A percentile compares a stretch with the other conserved stretches of the same genome.
Conservation (phyloP, 208 protist genomes). For the Naegleria lovaniensis region DNA sequence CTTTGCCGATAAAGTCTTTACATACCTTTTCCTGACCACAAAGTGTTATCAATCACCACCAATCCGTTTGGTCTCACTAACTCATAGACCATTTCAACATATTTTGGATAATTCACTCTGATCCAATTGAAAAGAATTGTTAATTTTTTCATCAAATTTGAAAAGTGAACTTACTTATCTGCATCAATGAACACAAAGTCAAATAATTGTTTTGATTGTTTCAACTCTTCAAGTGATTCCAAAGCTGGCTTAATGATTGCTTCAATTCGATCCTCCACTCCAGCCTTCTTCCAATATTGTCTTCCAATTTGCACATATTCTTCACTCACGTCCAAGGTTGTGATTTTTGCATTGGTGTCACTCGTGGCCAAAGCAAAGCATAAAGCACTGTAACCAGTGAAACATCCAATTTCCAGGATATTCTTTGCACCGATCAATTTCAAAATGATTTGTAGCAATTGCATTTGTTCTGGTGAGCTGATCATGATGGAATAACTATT, state of each 20-base stretch:
- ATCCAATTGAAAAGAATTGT: neutral
- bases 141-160: too few relatives aligned
- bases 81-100: conserved; percentile 54
- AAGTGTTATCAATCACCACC: conserved; percentile 56
- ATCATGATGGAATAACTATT: neutral
- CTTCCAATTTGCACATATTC: conserved; percentile 47
- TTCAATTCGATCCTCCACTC: conserved; percentile 55
- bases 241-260: conserved; percentile 46
- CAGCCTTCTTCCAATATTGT: conserved; percentile 47
- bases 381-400: conserved; percentile 54
- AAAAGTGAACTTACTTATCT: conserved; percentile 46
- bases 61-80: conserved; percentile 51
- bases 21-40: conserved; percentile 40
- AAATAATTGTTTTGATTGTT: conserved; percentile 47
- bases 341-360: conserved; percentile 41
- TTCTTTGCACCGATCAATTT: conserved; percentile 26
- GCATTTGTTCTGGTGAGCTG: neutral
- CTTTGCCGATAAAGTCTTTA: too few relatives aligned
- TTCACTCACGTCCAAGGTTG: conserved; percentile 49
- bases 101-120: conserved; percentile 52
- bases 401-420: conserved; percentile 53
- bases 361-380: conserved; percentile 44
- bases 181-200: conserved; percentile 66
- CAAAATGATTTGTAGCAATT: conserved; percentile 3
- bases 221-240: conserved; percentile 45